A percentile compares a stretch with the other conserved stretches of the same genome.
phyloP scores from a whole-genome alignment of 179 eudicot genomes.

The Beta macrorhiza region DNA sequence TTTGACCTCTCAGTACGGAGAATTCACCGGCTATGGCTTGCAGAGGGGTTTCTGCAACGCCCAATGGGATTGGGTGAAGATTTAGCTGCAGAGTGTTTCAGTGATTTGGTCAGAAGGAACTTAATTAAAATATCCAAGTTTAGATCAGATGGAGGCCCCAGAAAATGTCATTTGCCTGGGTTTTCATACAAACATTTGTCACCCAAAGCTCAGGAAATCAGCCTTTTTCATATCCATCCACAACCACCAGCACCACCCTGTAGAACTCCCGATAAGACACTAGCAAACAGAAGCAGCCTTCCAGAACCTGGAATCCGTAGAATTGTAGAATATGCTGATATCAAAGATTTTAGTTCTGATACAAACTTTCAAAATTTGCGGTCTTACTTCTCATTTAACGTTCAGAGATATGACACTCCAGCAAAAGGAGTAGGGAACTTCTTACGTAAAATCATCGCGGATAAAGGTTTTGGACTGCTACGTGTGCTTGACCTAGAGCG shows the following conservation, averaged over 20 bases:
- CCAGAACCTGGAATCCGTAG: slow-evolving; percentile 29
- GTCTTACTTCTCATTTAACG: slow-evolving; percentile 46
- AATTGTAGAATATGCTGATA: slow-evolving; percentile 32
- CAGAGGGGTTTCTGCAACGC: slow-evolving; percentile 45
- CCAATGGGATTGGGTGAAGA: slow-evolving; percentile 31
- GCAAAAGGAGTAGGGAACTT: slow-evolving; percentile 40
- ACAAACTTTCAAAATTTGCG: slow-evolving; percentile 21
- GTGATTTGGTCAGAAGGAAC: slow-evolving; percentile 38
- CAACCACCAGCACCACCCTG: no score
- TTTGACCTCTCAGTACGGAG: slow-evolving; percentile 39
- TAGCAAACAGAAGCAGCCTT: not conserved
- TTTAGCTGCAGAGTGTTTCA: slow-evolving; percentile 33
- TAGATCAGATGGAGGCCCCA: slow-evolving; percentile 45
- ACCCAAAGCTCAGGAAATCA: slow-evolving; percentile 32
- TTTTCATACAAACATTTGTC: slow-evolving; percentile 29
- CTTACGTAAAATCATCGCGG: slow-evolving; percentile 27
- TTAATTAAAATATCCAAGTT: slow-evolving; percentile 39
- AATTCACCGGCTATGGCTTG: slow-evolving; percentile 44
- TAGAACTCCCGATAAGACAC: not conserved
- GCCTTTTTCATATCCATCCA: slow-evolving; percentile 36
- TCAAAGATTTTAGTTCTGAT: slow-evolving; percentile 18
- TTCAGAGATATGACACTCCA: slow-evolving; percentile 39
- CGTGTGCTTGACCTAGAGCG: slow-evolving; percentile 54
- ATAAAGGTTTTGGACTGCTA: slow-evolving; percentile 37
- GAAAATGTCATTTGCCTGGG: slow-evolving; percentile 36